These are phyloP conservation scores for Pelagophyceae sp. DNA, from an alignment of 352 stramenopile species.

Conservation along the genomic window DNA sequence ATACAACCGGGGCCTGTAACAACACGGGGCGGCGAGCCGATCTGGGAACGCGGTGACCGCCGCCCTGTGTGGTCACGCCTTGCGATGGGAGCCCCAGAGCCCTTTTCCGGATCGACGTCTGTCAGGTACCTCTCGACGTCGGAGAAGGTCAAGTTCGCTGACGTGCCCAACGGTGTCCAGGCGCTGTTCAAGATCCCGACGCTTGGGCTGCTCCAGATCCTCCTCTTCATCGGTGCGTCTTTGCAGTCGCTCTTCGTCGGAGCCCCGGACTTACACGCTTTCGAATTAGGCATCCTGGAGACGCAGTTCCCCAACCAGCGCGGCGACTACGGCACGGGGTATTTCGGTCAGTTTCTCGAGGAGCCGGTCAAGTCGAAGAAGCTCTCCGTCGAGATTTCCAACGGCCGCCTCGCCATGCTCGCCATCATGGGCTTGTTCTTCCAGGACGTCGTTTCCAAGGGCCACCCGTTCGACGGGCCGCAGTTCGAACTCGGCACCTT, in stretches of 20 bases:
- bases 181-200: constrained; percentile 25
- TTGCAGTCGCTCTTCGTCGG: too few relatives aligned
- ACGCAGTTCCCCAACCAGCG: constrained; percentile 16
- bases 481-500: constrained; percentile 1
- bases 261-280: too few relatives aligned
- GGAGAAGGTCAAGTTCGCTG: constrained; percentile 28
- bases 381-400: constrained; percentile 44
- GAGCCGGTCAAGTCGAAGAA: constrained; percentile 16
- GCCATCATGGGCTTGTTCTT: constrained; percentile 54
- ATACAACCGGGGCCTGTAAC: too few relatives aligned
- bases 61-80: too few relatives aligned
- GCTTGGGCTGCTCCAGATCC: constrained; percentile 25
- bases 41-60: too few relatives aligned
- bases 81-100: too few relatives aligned
- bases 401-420: constrained; percentile 58
- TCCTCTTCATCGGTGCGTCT: too few relatives aligned
- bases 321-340: constrained; percentile 19
- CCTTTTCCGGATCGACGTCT: too few relatives aligned
- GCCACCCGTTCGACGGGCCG: constrained; percentile 34
- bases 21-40: constrained; percentile 20
- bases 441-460: constrained; percentile 49
- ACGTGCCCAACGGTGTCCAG: constrained; percentile 23
- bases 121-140: constrained; percentile 20
- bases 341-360: constrained; percentile 19
- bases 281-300: constrained; percentile 26